These are phyloP conservation scores for Leccinum solheimii DNA, from an alignment of 1,284 basidiomycete species.

Conservation along the genomic window DNA sequence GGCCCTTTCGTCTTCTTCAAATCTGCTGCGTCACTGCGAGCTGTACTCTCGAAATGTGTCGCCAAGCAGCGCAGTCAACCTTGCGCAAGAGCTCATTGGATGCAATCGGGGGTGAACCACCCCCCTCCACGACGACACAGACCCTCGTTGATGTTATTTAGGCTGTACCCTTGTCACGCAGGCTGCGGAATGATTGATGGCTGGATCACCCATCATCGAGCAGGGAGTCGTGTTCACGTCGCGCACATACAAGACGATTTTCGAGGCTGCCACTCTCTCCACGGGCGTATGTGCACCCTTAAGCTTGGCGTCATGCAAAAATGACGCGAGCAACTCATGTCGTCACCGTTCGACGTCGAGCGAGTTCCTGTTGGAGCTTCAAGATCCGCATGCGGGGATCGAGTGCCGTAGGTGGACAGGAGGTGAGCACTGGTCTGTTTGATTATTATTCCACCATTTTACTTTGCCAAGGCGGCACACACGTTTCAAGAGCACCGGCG, in stretches of 20 bases:
- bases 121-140: not conserved
- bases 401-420: slow-evolving; percentile 3
- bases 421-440: slow-evolving; percentile 11
- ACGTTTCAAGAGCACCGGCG: slow-evolving; percentile 6
- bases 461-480: slow-evolving; percentile 3
- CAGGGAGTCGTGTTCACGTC: not conserved
- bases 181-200: slow-evolving; percentile 8
- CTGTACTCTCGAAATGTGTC: not conserved
- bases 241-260: slow-evolving; percentile 8
- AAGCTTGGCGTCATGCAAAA: slow-evolving; percentile 2
- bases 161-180: slow-evolving; percentile 13
- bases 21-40: not conserved
- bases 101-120: not conserved
- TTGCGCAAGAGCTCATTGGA: not conserved
- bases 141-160: slow-evolving; percentile 10
- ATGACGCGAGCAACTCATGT: not conserved
- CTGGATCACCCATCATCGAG: slow-evolving; percentile 2
- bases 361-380: slow-evolving; percentile 4
- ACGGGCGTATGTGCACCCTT: slow-evolving; percentile 2
- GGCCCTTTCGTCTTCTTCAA: not conserved
- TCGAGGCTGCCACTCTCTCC: slow-evolving; percentile 17
- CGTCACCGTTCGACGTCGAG: slow-evolving; percentile 6
- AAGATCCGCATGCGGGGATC: not conserved
- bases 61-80: slow-evolving; percentile 1
- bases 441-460: not conserved